phyloP scores from a whole-genome alignment of 352 stramenopile genomes.

The Phytophthora pinifolia region DNA sequence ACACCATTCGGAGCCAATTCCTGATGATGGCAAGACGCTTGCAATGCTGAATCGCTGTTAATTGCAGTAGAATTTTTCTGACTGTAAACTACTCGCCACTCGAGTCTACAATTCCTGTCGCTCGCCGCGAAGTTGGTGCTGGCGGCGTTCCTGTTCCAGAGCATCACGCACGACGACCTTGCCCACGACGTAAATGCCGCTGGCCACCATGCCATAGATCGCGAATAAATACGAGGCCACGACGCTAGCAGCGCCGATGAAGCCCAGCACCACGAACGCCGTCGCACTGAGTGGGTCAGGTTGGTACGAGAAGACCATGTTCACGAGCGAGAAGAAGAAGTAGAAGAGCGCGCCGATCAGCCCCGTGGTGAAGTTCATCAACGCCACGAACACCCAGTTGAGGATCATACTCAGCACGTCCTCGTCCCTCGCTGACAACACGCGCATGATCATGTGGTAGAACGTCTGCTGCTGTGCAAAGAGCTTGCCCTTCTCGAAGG shows the following conservation, averaged over 20 bases:
- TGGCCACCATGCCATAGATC: constrained; percentile 87
- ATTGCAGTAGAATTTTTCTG: too few species aligned
- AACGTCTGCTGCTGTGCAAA: constrained; percentile 89
- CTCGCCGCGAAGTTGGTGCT: constrained; percentile 51
- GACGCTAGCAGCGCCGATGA: constrained; percentile 74
- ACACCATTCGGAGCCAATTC: too few species aligned
- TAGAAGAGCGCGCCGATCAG: constrained; percentile 81
- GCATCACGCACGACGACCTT: constrained; percentile 77
- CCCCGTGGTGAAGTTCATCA: constrained; percentile 90
- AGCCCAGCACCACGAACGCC: constrained; percentile 72
- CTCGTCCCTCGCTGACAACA: constrained; percentile 70
- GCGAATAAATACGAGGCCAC: constrained; percentile 86
- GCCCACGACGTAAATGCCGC: constrained; percentile 74
- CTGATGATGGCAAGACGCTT: too few species aligned
- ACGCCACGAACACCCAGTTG: constrained; percentile 82
- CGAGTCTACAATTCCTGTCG: constrained; percentile 33
- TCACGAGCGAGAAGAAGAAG: constrained; percentile 82
- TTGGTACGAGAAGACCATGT: constrained; percentile 85
- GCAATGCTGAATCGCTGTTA: too few species aligned
- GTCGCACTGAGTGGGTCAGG: constrained; percentile 74
- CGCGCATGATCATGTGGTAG: constrained; percentile 82
- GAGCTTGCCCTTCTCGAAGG: constrained; percentile 84
- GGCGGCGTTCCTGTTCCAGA: constrained; percentile 70
- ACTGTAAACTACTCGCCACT: too few species aligned
- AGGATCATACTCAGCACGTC: constrained; percentile 76